phyloP scores from a whole-genome alignment of 257 asterid genomes.

The Ballota nigra region DNA sequence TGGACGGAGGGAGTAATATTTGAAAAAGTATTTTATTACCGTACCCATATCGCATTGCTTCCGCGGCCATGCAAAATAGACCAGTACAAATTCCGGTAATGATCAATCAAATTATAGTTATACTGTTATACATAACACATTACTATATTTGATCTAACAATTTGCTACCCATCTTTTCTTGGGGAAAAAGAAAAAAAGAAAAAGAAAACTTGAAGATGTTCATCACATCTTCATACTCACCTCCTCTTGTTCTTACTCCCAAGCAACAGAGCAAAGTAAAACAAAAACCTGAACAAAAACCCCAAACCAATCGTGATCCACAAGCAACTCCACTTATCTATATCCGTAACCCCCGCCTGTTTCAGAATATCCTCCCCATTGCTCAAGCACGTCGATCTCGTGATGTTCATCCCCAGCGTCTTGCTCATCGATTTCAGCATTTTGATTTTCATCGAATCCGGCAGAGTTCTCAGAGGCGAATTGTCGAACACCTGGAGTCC shows the following conservation, averaged over 20 bases:
- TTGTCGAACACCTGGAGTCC: constrained; percentile 52
- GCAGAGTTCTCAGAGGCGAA: constrained; percentile 39
- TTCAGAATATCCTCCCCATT: constrained; percentile 45
- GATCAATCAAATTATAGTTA: background rate
- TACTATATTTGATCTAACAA: background rate
- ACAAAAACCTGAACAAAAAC: constrained; percentile 51
- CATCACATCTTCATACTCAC: constrained; percentile 12
- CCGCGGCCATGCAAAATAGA: too few relatives aligned
- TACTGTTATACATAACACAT: background rate
- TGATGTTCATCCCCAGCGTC: constrained; percentile 49
- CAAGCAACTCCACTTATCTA: constrained; percentile 56
- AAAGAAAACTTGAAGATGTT: background rate
- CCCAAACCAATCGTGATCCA: constrained; percentile 66
- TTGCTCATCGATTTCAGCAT: constrained; percentile 44
- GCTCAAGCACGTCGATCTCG: constrained; percentile 48
- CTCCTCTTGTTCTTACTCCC: constrained; percentile 60
- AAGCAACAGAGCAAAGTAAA: constrained; percentile 50
- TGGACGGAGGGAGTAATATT: too few relatives aligned
- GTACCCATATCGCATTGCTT: too few relatives aligned
- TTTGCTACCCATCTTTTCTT: too few relatives aligned
- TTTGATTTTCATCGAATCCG: constrained; percentile 35
- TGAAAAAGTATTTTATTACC: too few relatives aligned
- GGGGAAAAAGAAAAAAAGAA: too few relatives aligned
- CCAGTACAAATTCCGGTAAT: background rate
- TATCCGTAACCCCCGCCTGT: constrained; percentile 48